Percentiles rank a stretch among this genome's conserved stretches.
phyloP scores from a whole-genome alignment of 148 eudicot genomes.

The Euryodendron excelsum region DNA sequence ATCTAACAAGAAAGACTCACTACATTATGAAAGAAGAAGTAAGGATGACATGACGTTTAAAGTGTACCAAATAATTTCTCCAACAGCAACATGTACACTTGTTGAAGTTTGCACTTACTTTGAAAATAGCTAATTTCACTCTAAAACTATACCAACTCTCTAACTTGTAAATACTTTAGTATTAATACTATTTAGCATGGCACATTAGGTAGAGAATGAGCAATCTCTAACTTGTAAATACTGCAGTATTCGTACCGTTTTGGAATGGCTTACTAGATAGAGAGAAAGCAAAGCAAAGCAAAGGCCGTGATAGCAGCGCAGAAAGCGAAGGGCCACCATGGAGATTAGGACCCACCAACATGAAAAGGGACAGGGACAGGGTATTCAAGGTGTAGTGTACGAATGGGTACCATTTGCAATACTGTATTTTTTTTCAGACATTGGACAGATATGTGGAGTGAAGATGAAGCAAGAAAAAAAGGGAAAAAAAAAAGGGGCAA shows the following conservation, averaged over 20 bases:
- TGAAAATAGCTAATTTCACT: too few relatives aligned
- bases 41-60: too few relatives aligned
- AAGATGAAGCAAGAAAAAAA: slow-evolving; percentile 11
- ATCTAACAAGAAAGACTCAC: too few relatives aligned
- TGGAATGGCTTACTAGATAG: neutral
- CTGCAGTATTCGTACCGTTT: too few relatives aligned
- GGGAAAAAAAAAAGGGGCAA: neutral
- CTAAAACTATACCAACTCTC: too few relatives aligned
- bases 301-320: neutral
- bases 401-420: neutral
- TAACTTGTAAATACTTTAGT: too few relatives aligned
- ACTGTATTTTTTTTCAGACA: neutral
- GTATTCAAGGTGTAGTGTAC: neutral
- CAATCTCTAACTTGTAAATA: too few relatives aligned
- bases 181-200: slow-evolving; percentile 6
- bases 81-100: too few relatives aligned
- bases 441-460: slow-evolving; percentile 9
- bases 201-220: slow-evolving; percentile 7
- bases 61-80: too few relatives aligned
- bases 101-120: too few relatives aligned
- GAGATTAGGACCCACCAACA: neutral
- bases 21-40: too few relatives aligned
- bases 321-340: neutral
- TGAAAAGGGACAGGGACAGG: neutral
- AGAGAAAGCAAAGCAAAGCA: neutral